Percentiles rank a stretch among this genome's conserved stretches.
These are phyloP conservation scores for Chytriomyces sp. DNA, from an alignment of 192 early-diverging fungal genomes.

Conservation along the genomic window DNA sequence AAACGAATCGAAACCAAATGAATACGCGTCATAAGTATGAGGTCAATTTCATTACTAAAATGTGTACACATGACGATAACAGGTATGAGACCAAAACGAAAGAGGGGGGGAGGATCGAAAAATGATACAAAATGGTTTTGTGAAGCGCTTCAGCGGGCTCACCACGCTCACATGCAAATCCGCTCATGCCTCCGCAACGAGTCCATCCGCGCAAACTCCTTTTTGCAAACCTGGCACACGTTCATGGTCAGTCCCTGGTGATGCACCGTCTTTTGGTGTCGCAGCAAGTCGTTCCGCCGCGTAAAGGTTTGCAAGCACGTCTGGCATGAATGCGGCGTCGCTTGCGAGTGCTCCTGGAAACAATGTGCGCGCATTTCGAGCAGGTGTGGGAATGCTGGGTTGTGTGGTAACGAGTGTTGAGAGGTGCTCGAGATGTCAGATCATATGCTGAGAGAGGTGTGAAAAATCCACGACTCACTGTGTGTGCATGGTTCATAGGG, in stretches of 20 bases:
- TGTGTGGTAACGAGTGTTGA: neutral
- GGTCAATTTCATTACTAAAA: no score
- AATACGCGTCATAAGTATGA: no score
- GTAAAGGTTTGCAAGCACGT: neutral
- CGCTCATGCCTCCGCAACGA: neutral
- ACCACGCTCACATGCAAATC: neutral
- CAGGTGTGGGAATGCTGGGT: neutral
- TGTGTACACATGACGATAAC: no score
- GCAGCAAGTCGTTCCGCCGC: neutral
- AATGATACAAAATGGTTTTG: no score
- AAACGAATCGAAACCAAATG: no score
- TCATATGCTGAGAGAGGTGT: no score
- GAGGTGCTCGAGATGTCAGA: neutral
- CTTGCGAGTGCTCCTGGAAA: neutral
- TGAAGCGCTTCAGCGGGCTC: no score
- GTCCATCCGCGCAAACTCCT: neutral
- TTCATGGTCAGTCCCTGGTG: neutral
- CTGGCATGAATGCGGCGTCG: neutral
- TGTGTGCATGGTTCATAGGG: neutral
- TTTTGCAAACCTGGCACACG: neutral
- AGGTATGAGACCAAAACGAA: no score
- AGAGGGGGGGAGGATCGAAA: no score
- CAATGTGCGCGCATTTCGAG: neutral
- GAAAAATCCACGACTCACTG: neutral
- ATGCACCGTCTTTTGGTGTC: conserved; percentile 11